phyloP scores from a whole-genome alignment of 208 protist species.

The Leishmania amazonensis region DNA sequence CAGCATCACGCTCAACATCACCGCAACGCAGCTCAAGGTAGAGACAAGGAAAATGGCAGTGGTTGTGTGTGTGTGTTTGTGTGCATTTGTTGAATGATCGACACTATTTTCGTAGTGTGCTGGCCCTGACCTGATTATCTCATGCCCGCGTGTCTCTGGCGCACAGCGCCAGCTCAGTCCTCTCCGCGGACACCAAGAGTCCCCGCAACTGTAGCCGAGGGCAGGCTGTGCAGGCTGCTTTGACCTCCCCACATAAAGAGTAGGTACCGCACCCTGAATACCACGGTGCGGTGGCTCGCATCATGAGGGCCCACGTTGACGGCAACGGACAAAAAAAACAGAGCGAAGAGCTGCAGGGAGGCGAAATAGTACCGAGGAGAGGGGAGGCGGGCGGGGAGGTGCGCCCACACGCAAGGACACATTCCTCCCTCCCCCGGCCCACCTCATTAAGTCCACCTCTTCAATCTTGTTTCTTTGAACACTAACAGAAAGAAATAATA shows the following conservation, averaged over 20 bases:
- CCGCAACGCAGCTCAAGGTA: background rate
- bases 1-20: background rate
- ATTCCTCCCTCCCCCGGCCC: background rate
- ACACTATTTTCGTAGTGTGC: background rate
- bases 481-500: conserved; percentile 1
- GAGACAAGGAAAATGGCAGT: background rate
- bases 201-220: background rate
- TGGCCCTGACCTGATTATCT: background rate
- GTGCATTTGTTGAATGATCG: background rate
- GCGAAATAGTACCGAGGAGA: background rate
- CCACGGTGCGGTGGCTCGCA: background rate
- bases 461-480: background rate
- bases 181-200: background rate
- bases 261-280: background rate
- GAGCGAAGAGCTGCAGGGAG: background rate
- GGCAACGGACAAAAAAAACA: background rate
- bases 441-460: background rate
- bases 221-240: background rate
- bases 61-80: background rate
- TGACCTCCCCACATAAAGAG: background rate
- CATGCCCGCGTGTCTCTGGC: background rate
- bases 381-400: background rate
- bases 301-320: background rate
- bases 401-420: background rate
- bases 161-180: background rate